Evolutionary conservation across 2,329 filamentous ascomycete species (phyloP).

Genomic region (Herpotrichia juniperi): DNA sequence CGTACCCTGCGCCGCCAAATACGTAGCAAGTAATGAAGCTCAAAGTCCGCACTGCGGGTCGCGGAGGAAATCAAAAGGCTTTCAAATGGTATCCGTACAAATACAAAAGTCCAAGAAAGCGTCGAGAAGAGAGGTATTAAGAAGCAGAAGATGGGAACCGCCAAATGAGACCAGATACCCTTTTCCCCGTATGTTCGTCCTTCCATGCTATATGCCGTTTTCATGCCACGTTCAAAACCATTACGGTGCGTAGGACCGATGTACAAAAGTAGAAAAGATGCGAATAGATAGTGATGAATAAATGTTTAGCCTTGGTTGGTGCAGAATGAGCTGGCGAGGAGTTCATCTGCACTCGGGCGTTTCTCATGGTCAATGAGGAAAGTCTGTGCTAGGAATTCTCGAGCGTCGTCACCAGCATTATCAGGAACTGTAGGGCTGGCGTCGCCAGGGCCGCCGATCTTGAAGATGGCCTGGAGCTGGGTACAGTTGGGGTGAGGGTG

Average conservation of each 20-base stretch:
- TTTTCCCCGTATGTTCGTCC: neutral
- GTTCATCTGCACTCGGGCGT: constrained; percentile 87
- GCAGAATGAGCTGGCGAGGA: constrained; percentile 84
- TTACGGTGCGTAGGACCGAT: constrained; percentile 6
- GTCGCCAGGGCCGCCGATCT: constrained; percentile 83
- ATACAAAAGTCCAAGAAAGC: constrained; percentile 1
- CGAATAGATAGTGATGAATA: constrained; percentile 3
- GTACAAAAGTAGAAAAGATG: constrained; percentile 4
- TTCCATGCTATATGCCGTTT: constrained; percentile 7
- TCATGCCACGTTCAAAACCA: constrained; percentile 12
- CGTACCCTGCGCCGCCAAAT: neutral
- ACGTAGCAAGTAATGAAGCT: neutral
- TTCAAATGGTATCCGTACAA: constrained; percentile 9
- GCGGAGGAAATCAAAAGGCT: neutral
- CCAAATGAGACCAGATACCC: constrained; percentile 3
- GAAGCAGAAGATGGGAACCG: neutral
- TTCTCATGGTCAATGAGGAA: constrained; percentile 96
- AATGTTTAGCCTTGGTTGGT: constrained; percentile 61
- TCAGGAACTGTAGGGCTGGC: constrained; percentile 89
- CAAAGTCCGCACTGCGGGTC: constrained; percentile 6
- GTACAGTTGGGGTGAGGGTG: constrained; percentile 98
- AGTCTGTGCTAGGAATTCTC: constrained; percentile 81
- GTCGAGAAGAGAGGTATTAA: neutral
- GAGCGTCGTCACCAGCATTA: constrained; percentile 81
- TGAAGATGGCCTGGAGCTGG: constrained; percentile 97